Percentiles rank a stretch among this genome's conserved stretches.
phyloP scores from a whole-genome alignment of 225 moss, liverwort and hornwort genomes.

The Rhytidiadelphus loreus region DNA sequence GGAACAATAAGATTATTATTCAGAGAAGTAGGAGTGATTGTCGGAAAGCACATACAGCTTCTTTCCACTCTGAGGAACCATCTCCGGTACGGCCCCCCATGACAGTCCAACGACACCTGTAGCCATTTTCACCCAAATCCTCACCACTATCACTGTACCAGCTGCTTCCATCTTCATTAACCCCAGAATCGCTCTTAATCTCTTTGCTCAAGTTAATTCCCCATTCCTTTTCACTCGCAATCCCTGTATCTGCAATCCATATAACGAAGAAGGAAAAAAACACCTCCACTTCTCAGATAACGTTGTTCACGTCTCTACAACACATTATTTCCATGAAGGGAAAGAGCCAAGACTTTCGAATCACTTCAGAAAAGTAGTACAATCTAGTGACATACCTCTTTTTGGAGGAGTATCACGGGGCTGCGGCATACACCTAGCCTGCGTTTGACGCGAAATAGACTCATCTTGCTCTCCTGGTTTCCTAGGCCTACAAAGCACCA shows the following conservation, averaged over 20 bases:
- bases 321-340: neutral
- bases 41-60: constrained; percentile 59
- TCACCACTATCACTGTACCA: constrained; percentile 92
- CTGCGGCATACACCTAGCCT: constrained; percentile 60
- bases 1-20: neutral
- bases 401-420: constrained; percentile 83
- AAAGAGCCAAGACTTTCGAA: neutral
- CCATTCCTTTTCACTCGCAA: constrained; percentile 98
- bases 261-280: neutral
- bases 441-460: constrained; percentile 29
- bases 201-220: constrained; percentile 89
- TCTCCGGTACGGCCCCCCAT: constrained; percentile 86
- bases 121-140: constrained; percentile 88
- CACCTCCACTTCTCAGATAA: neutral
- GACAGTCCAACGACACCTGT: constrained; percentile 94
- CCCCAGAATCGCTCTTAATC: constrained; percentile 66
- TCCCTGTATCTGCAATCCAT: constrained; percentile 69
- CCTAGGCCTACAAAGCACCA: constrained; percentile 55
- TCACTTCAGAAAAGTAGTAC: neutral
- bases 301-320: neutral
- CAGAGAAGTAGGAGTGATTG: neutral
- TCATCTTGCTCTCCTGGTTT: constrained; percentile 51
- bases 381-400: constrained; percentile 37
- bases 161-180: constrained; percentile 71
- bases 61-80: constrained; percentile 93